phyloP scores from a whole-genome alignment of 345 rosid species.

The Firmiana major region DNA sequence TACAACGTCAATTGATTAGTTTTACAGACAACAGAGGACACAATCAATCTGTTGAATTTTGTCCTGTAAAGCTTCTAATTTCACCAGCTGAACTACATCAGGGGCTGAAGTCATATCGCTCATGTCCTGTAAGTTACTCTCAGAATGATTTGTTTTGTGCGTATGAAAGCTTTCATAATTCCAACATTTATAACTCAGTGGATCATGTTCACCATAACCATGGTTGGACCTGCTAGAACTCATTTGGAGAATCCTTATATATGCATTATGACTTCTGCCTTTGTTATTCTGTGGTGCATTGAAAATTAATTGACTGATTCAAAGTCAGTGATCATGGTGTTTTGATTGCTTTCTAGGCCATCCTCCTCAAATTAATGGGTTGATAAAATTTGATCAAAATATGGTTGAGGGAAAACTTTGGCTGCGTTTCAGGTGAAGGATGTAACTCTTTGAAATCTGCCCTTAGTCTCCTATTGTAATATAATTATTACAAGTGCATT shows the following conservation, averaged over 20 bases:
- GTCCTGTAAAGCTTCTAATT: conserved; percentile 67
- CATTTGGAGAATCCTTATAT: background rate
- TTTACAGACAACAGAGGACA: conserved; percentile 61
- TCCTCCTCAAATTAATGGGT: conserved; percentile 10
- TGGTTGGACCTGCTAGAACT: background rate
- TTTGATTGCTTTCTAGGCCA: conserved; percentile 1
- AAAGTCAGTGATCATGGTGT: background rate
- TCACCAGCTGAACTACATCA: conserved; percentile 61
- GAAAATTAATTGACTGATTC: background rate
- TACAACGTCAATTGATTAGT: conserved; percentile 60
- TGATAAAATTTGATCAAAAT: background rate
- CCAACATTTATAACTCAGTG: background rate
- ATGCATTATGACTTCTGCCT: background rate
- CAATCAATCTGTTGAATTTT: conserved; percentile 66
- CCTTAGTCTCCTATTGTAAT: background rate
- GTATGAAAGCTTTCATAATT: background rate
- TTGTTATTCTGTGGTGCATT: background rate
- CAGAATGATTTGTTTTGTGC: background rate
- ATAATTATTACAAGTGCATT: background rate
- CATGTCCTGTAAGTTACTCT: conserved; percentile 75
- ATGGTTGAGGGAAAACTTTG: background rate
- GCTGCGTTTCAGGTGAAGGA: background rate
- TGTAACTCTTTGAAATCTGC: background rate
- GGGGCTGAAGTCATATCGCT: conserved; percentile 70
- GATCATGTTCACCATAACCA: background rate